Conservation (phyloP, 805 yeast species). For the Lipomyces sp. region DNA sequence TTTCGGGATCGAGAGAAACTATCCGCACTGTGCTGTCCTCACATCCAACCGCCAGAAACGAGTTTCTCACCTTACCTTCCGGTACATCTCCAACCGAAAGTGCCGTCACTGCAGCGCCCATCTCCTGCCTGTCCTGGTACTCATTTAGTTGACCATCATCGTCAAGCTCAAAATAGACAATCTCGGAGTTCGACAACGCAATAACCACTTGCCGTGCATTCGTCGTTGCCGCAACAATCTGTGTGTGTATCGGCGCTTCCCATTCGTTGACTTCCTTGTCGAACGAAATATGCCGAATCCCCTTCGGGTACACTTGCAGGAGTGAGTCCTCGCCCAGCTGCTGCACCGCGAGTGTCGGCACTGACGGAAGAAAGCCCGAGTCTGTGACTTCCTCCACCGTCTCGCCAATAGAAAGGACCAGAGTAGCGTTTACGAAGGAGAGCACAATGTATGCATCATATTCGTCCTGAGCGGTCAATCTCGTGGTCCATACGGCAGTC, state of each 20-base stretch:
- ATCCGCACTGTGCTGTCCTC: slow-evolving; percentile 68
- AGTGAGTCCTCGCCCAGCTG: slow-evolving; percentile 63
- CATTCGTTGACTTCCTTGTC: slow-evolving; percentile 53
- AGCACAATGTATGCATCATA: slow-evolving; percentile 64
- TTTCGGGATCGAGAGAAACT: slow-evolving; percentile 56
- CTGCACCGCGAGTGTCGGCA: slow-evolving; percentile 63
- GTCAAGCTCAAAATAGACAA: slow-evolving; percentile 80
- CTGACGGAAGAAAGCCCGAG: slow-evolving; percentile 55
- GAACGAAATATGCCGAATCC: slow-evolving; percentile 56
- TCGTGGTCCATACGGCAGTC: slow-evolving; percentile 61
- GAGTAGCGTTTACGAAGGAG: slow-evolving; percentile 62
- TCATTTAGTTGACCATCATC: slow-evolving; percentile 59
- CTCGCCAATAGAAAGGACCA: slow-evolving; percentile 75
- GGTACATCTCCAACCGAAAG: slow-evolving; percentile 50
- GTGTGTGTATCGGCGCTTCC: slow-evolving; percentile 77
- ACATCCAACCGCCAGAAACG: slow-evolving; percentile 66
- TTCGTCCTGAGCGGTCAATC: slow-evolving; percentile 43
- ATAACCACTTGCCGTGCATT: slow-evolving; percentile 67
- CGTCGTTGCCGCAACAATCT: slow-evolving; percentile 56
- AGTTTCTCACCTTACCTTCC: slow-evolving; percentile 47
- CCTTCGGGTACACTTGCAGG: slow-evolving; percentile 69
- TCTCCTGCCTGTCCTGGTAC: slow-evolving; percentile 58
- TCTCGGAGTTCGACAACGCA: slow-evolving; percentile 66
- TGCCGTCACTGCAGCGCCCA: slow-evolving; percentile 49
- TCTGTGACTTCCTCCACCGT: slow-evolving; percentile 70